Conservation (phyloP, 2,329 filamentous ascomycete genomes). For the Orbilia blumenaviensis region DNA sequence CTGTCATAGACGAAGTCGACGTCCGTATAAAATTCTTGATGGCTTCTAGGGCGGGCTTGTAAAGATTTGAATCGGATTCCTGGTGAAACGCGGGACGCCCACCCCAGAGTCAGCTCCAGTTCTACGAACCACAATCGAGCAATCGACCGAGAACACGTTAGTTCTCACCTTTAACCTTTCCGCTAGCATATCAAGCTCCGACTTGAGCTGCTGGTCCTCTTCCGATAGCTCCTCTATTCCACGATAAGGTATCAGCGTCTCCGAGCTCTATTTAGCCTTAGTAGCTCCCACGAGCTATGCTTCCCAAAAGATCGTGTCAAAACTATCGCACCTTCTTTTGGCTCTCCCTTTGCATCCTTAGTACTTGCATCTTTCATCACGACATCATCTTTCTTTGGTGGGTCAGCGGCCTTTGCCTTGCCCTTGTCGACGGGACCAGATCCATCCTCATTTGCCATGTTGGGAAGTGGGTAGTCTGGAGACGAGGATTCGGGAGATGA, state of each 20-base stretch:
- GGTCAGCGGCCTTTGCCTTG: constrained; percentile 88
- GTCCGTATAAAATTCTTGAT: constrained; percentile 99
- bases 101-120: constrained; percentile 26
- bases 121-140: constrained; percentile 32
- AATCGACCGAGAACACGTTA: constrained; percentile 10
- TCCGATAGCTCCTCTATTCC: constrained; percentile 88
- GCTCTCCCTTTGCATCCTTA: constrained; percentile 76
- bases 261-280: constrained; percentile 57
- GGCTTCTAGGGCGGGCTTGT: constrained; percentile 89
- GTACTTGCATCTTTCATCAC: constrained; percentile 68
- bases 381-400: constrained; percentile 70
- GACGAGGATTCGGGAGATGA: constrained; percentile 56
- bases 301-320: constrained; percentile 58
- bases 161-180: constrained; percentile 78
- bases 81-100: constrained; percentile 60
- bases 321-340: constrained; percentile 69
- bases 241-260: constrained; percentile 45
- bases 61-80: constrained; percentile 87
- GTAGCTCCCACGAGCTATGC: constrained; percentile 59
- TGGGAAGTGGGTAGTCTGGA: constrained; percentile 56
- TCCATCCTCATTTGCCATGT: constrained; percentile 93
- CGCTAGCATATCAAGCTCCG: constrained; percentile 95
- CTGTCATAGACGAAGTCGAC: constrained; percentile 98
- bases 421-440: constrained; percentile 88
- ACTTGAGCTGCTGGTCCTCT: constrained; percentile 98